phyloP scores from a whole-genome alignment of 129 eudicot species.

The Arctium lappa region DNA sequence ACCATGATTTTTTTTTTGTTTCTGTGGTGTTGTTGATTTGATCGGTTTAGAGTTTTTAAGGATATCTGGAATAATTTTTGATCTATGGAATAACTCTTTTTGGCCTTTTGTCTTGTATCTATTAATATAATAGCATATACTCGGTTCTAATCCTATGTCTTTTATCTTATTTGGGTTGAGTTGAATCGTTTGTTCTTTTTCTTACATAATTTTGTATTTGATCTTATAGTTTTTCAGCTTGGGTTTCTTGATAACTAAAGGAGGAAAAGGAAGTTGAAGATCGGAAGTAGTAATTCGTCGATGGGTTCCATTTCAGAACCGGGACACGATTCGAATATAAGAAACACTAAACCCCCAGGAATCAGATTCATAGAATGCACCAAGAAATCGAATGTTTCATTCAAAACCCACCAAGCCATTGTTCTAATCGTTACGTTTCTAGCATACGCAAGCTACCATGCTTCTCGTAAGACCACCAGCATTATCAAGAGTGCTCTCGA shows the following conservation, averaged over 20 bases:
- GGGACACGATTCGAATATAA: conserved; percentile 7
- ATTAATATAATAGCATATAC: neutral
- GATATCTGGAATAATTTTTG: conserved; percentile 13
- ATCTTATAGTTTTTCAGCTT: conserved; percentile 26
- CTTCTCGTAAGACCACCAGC: conserved; percentile 82
- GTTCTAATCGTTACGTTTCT: conserved; percentile 72
- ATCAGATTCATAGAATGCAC: conserved; percentile 53
- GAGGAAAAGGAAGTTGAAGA: neutral
- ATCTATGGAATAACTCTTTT: neutral
- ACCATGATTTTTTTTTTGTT: neutral
- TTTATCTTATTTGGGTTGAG: neutral
- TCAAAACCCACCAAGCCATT: conserved; percentile 66
- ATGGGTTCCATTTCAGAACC: conserved; percentile 56
- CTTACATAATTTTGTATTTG: neutral
- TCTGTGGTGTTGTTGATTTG: neutral
- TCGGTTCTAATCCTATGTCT: neutral
- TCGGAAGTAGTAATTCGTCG: neutral
- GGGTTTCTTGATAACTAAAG: neutral
- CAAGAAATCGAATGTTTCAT: conserved; percentile 48
- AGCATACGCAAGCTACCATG: conserved; percentile 78
- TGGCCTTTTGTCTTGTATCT: neutral
- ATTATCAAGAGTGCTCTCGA: conserved; percentile 94
- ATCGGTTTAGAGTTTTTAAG: neutral
- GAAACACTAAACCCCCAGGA: conserved; percentile 56
- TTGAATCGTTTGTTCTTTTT: neutral